Evolutionary conservation across 192 early-diverging fungal genomes (phyloP).

Genomic region (Cetraspora pellucida): DNA sequence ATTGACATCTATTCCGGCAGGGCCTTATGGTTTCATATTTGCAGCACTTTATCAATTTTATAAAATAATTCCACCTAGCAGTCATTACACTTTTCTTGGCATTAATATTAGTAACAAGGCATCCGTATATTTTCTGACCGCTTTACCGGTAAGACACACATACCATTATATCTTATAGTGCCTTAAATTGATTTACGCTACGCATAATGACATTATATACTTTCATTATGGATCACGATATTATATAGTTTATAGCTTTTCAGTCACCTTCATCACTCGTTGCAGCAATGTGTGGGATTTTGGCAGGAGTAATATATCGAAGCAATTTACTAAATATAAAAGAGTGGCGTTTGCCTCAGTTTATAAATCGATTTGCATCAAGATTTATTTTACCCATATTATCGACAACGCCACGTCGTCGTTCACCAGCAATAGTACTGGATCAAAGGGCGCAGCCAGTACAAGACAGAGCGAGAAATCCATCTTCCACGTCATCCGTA

Average conservation of each 20-base stretch:
- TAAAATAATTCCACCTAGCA: conserved; percentile 45
- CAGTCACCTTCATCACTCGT: conserved; percentile 49
- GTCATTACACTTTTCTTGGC: background rate
- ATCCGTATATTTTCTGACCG: background rate
- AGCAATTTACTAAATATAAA: conserved; percentile 53
- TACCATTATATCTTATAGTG: background rate
- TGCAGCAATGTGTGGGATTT: conserved; percentile 50
- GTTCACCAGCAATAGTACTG: conserved; percentile 43
- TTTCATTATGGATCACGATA: background rate
- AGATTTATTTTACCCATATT: conserved; percentile 53
- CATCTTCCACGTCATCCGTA: background rate
- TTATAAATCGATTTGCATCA: conserved; percentile 39
- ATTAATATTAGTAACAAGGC: background rate
- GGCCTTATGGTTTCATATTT: conserved; percentile 64
- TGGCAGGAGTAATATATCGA: conserved; percentile 57
- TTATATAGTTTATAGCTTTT: conserved; percentile 47
- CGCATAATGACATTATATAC: background rate
- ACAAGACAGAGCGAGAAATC: conserved; percentile 46
- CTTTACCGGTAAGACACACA: background rate
- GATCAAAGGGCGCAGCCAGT: conserved; percentile 39
- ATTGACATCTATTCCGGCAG: conserved; percentile 52
- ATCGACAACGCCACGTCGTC: conserved; percentile 50
- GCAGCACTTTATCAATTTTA: conserved; percentile 61
- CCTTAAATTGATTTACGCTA: background rate
- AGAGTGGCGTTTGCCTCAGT: conserved; percentile 55